Conservation (phyloP, 345 rosid genomes). For the Citrus cavaleriei region DNA sequence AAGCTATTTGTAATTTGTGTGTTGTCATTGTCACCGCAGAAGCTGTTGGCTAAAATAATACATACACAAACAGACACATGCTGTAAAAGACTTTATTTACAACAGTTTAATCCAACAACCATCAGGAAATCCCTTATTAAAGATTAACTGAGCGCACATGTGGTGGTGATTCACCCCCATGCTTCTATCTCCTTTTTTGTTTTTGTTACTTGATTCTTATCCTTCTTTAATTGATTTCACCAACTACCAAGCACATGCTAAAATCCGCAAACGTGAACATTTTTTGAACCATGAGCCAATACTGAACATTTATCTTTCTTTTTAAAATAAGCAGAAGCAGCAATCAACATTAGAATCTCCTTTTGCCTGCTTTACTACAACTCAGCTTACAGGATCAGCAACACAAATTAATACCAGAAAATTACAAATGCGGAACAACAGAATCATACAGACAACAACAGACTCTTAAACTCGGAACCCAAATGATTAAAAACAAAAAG, state of each 20-base stretch:
- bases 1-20: neutral
- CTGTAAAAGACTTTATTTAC: neutral
- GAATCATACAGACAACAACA: neutral
- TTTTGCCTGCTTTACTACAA: neutral
- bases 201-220: neutral
- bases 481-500: neutral
- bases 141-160: neutral
- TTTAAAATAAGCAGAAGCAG: neutral
- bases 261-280: neutral
- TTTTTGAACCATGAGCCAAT: neutral
- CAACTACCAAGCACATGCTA: neutral
- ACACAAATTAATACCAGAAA: neutral
- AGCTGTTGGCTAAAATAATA: neutral
- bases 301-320: neutral
- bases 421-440: neutral
- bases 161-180: neutral
- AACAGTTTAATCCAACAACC: neutral
- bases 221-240: neutral
- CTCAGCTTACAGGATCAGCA: neutral
- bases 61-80: neutral
- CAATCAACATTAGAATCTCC: neutral
- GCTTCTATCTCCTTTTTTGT: neutral
- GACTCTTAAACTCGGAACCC: neutral
- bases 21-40: neutral
- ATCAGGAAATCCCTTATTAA: neutral